Evolutionary conservation across 2,329 filamentous ascomycete genomes (phyloP).

Genomic region (Orbilia javanica): DNA sequence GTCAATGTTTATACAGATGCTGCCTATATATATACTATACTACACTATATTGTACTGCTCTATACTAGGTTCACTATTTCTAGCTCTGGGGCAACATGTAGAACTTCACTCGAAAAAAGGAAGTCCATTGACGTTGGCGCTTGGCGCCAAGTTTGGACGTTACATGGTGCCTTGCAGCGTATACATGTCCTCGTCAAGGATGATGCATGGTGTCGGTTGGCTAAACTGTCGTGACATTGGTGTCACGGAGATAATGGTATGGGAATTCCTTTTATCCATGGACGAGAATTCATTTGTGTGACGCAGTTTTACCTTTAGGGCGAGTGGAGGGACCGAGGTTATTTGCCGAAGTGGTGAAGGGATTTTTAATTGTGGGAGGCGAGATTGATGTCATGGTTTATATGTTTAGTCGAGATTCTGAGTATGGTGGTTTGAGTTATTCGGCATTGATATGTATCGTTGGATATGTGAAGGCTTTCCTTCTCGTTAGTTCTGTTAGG

Average conservation of each 20-base stretch:
- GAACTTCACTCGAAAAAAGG: neutral
- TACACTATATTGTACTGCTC: slow-evolving; percentile 21
- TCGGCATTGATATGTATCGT: too few species aligned
- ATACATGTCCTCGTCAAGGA: slow-evolving; percentile 17
- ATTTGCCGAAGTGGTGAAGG: slow-evolving; percentile 34
- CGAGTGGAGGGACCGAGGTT: slow-evolving; percentile 24
- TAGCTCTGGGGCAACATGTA: neutral
- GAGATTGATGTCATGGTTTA: slow-evolving; percentile 17
- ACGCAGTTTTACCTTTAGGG: slow-evolving; percentile 1
- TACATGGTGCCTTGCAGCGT: slow-evolving; percentile 42
- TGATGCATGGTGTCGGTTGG: slow-evolving; percentile 8
- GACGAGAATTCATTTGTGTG: neutral
- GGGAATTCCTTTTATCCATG: slow-evolving; percentile 42
- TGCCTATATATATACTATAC: slow-evolving; percentile 31
- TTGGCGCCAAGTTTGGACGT: slow-evolving; percentile 47
- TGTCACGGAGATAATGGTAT: slow-evolving; percentile 1
- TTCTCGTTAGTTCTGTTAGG: too few species aligned
- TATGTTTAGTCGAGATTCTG: too few species aligned
- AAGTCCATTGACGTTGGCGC: slow-evolving; percentile 10
- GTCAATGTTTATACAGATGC: slow-evolving; percentile 36
- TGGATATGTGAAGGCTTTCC: too few species aligned
- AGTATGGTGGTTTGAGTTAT: too few species aligned
- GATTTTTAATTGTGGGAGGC: neutral
- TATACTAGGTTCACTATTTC: neutral
- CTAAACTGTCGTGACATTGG: slow-evolving; percentile 13